Base-by-base conservation (phyloP, 2,329 filamentous ascomycete genomes). In the Cercospora zeae-maydis region DNA sequence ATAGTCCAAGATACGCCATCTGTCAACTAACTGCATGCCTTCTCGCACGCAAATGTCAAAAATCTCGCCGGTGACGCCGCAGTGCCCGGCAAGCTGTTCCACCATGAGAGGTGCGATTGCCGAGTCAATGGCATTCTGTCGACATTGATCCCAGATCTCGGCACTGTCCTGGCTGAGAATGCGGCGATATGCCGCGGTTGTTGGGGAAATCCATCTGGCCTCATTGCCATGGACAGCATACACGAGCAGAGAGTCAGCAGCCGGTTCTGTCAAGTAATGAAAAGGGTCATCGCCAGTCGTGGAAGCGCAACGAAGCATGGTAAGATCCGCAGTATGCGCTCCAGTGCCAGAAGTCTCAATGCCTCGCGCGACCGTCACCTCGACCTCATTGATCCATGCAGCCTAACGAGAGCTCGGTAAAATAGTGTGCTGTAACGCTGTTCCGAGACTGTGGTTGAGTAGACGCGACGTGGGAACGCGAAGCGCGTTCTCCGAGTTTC, bases 1-100 rank as follows among this genome's bases (percentile, higher is more conserved):
- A 33, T 36, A 8, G 21, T 21, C 27, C 14, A 60, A 16, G 16
- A 10, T 33, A 10, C 19, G 13, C 24, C n/a, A 55, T 16, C 24
- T 53, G 6, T 33, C 24, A 11, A 55, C n/a, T 13, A 55, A 49
- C n/a, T 60, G 24, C 9, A 21, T 24, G 21, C 58, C 58, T 21
- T 60, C 58, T n/a, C 53, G 58, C 16, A 39, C 10, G 21, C 30
- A 34, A 11, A 45, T 8, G 21, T 33, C 7, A 4, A 42, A 24
- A n/a, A 16, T 16, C 8, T 14, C 36, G 34, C n/a, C 14, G 8
- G 19, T 37, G 21, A 24, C 36, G 5, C 58, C 37, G 30, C 58
- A 61, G 10, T 34, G 19, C 24, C 8, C 49, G n/a, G 19, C 49
- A n/a, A 61, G 58, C 24, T 61, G 58, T 31, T 33, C 10, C n/a